A percentile compares a stretch with the other conserved stretches of the same genome.
phyloP scores from a whole-genome alignment of 1,284 basidiomycete species.

The Ustilago trichophora region DNA sequence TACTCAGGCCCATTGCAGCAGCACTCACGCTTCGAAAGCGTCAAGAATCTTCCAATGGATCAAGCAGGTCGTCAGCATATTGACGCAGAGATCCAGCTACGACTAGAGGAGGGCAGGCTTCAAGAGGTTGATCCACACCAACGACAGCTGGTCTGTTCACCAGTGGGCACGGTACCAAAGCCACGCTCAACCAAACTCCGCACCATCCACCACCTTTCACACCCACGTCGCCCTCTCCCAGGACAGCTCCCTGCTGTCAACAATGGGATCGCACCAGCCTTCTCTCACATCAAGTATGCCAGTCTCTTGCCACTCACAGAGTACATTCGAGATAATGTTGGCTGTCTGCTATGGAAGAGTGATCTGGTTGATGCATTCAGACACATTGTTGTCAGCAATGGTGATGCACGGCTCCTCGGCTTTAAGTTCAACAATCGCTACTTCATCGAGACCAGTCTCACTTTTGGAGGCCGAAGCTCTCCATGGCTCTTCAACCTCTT shows the following conservation, averaged over 20 bases:
- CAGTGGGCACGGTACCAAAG: neutral
- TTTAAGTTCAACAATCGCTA: neutral
- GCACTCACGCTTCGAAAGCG: no score
- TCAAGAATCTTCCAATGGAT: no score
- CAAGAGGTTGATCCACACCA: no score
- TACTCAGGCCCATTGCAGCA: no score
- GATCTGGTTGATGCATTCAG: neutral
- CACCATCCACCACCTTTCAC: neutral
- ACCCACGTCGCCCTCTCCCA: neutral
- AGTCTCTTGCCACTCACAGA: no score
- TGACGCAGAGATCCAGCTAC: no score
- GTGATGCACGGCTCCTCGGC: neutral
- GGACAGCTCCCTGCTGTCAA: neutral
- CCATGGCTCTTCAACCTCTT: constrained; percentile 1
- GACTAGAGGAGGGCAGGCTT: no score
- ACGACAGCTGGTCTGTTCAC: neutral
- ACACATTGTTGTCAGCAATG: neutral
- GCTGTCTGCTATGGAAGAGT: neutral
- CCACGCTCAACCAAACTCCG: neutral
- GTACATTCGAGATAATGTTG: neutral
- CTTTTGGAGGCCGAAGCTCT: neutral
- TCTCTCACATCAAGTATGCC: no score
- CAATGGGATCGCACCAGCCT: neutral
- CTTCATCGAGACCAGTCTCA: neutral
- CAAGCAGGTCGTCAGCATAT: no score